A percentile compares a stretch with the other conserved stretches of the same genome.
Evolutionary conservation across 352 stramenopile genomes (phyloP).

Genomic region (Phytophthora pseudosyringae): DNA sequence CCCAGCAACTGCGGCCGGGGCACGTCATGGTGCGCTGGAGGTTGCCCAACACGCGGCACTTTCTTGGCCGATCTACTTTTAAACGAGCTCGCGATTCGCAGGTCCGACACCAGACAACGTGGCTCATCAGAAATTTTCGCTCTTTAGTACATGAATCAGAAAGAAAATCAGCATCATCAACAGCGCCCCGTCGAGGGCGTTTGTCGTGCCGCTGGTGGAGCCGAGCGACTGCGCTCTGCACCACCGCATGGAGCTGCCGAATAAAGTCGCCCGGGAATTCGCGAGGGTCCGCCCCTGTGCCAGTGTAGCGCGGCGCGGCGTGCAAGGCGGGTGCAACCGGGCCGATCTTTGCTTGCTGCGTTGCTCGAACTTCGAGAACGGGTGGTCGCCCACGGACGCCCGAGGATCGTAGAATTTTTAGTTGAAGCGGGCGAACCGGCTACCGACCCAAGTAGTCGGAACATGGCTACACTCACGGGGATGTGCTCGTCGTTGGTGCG

Average conservation of each 20-base stretch:
- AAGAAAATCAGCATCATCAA: constrained; percentile 18
- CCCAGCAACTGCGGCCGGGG: background rate
- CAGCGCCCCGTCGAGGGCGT: background rate
- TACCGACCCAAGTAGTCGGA: constrained; percentile 33
- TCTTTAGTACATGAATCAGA: constrained; percentile 12
- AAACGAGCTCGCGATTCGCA: background rate
- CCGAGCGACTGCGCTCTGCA: constrained; percentile 15
- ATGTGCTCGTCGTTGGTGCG: constrained; percentile 13
- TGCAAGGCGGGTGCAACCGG: constrained; percentile 10
- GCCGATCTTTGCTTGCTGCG: constrained; percentile 2
- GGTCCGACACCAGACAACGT: background rate
- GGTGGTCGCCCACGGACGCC: constrained; percentile 9
- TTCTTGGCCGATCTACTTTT: constrained; percentile 26
- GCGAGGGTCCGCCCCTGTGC: constrained; percentile 14
- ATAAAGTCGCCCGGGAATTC: constrained; percentile 22
- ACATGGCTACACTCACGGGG: constrained; percentile 31
- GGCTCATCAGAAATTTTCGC: constrained; percentile 22
- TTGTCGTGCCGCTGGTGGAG: constrained; percentile 11
- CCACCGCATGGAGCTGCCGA: constrained; percentile 23
- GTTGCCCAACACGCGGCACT: background rate
- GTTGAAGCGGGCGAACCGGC: constrained; percentile 28
- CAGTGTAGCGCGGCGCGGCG: constrained; percentile 3
- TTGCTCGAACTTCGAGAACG: constrained; percentile 16
- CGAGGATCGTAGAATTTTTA: constrained; percentile 31
- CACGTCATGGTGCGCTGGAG: constrained; percentile 7